Evolutionary conservation across 371 early-diverging fungal genomes (phyloP).

Genomic region (Circinella umbellata): DNA sequence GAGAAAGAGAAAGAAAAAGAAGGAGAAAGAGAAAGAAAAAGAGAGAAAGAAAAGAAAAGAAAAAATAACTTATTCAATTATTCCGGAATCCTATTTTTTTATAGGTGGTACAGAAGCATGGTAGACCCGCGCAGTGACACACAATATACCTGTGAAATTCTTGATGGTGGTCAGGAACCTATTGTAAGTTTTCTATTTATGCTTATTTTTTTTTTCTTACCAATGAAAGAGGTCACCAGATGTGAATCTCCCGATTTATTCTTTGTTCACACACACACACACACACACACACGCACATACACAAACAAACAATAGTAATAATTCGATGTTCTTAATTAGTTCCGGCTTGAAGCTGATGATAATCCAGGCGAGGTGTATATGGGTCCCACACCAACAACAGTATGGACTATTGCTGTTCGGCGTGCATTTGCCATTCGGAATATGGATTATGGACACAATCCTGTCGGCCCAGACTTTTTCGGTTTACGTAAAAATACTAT

Average conservation of each 20-base stretch:
- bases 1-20: slow-evolving; percentile 4
- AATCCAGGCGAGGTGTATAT: slow-evolving; percentile 34
- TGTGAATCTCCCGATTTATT: too few species aligned
- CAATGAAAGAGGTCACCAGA: background rate
- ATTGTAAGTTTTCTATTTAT: slow-evolving; percentile 28
- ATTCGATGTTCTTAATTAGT: background rate
- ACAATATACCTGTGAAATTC: slow-evolving; percentile 79
- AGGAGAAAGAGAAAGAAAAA: slow-evolving; percentile 1
- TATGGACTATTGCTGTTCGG: slow-evolving; percentile 58
- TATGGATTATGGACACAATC: slow-evolving; percentile 80
- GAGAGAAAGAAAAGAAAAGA: background rate
- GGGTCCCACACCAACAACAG: slow-evolving; percentile 59
- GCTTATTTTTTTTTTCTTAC: background rate
- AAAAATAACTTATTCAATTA: too few species aligned
- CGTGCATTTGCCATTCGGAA: slow-evolving; percentile 72
- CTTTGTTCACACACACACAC: too few species aligned
- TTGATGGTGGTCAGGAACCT: slow-evolving; percentile 86
- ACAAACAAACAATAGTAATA: too few species aligned
- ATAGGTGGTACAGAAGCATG: slow-evolving; percentile 79
- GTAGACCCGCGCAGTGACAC: slow-evolving; percentile 69
- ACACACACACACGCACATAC: too few species aligned
- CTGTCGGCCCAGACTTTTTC: slow-evolving; percentile 92
- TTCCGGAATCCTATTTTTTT: background rate
- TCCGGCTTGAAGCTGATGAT: slow-evolving; percentile 51
- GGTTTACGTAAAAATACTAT: slow-evolving; percentile 90